Conservation (phyloP, 257 asterid species). For the Petunia axillaris region DNA sequence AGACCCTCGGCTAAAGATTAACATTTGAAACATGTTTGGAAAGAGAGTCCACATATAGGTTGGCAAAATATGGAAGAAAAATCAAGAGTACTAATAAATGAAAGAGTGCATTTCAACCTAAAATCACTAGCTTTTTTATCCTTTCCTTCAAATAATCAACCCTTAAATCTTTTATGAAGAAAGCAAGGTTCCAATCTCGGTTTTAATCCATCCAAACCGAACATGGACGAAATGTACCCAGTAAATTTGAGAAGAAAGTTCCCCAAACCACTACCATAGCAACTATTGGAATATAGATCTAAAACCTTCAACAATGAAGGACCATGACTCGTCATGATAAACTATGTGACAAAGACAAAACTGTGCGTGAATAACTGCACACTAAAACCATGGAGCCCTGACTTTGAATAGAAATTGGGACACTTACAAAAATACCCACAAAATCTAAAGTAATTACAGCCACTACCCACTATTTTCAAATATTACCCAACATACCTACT, state of each 20-base stretch:
- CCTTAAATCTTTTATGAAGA: neutral
- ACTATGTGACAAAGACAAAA: neutral
- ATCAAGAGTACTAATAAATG: neutral
- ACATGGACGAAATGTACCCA: neutral
- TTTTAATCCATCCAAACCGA: neutral
- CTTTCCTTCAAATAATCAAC: neutral
- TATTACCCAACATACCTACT: no score
- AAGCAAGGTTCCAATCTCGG: neutral
- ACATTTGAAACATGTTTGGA: no score
- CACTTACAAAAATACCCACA: no score
- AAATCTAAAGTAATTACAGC: no score
- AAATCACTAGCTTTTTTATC: neutral
- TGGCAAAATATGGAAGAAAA: neutral
- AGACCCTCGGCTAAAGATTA: no score
- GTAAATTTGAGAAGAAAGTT: neutral
- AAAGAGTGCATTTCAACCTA: neutral
- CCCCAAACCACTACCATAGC: neutral
- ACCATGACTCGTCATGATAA: neutral
- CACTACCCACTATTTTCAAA: no score
- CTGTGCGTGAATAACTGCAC: neutral
- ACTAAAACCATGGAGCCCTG: neutral
- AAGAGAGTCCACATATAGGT: neutral
- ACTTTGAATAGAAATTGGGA: neutral
- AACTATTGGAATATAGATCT: constrained; percentile 14
- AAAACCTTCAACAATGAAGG: constrained; percentile 6